These are phyloP conservation scores for Remersonia thermophila DNA, from an alignment of 2,329 filamentous ascomycete species.

Conservation along the genomic window DNA sequence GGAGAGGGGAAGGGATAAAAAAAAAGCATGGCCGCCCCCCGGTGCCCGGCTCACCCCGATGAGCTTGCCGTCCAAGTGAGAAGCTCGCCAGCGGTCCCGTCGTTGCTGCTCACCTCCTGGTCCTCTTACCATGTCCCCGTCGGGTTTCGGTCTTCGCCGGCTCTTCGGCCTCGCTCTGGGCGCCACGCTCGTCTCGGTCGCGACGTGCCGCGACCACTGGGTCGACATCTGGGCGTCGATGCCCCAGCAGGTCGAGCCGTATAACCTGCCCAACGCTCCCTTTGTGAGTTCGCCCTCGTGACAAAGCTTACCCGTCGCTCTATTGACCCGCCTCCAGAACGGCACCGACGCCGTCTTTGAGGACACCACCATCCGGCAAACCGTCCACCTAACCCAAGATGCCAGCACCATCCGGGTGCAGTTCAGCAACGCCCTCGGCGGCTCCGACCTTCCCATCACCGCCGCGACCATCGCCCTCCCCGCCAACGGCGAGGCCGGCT, in stretches of 20 bases:
- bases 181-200: conserved; percentile 5
- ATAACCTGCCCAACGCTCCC: conserved; percentile 43
- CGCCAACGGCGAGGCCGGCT: conserved; percentile 36
- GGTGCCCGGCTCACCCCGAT: neutral
- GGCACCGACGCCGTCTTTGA: conserved; percentile 38
- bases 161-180: conserved; percentile 11
- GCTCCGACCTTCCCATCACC: conserved; percentile 43
- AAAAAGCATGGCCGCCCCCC: neutral
- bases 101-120: neutral
- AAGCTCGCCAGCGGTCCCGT: neutral
- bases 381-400: conserved; percentile 41
- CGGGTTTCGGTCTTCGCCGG: conserved; percentile 5
- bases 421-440: conserved; percentile 50
- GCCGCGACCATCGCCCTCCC: conserved; percentile 44
- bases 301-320: neutral
- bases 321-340: conserved; percentile 31
- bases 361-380: conserved; percentile 50
- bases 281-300: conserved; percentile 31
- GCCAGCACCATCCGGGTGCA: conserved; percentile 43
- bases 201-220: conserved; percentile 34
- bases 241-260: conserved; percentile 48
- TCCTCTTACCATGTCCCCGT: conserved; percentile 4
- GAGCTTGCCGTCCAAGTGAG: neutral
- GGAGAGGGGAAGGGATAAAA: conserved; percentile 3
- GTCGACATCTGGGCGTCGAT: conserved; percentile 50